These are phyloP conservation scores for Globomyces pollinis-pini DNA, from an alignment of 192 early-diverging fungal species.

Conservation along the genomic window DNA sequence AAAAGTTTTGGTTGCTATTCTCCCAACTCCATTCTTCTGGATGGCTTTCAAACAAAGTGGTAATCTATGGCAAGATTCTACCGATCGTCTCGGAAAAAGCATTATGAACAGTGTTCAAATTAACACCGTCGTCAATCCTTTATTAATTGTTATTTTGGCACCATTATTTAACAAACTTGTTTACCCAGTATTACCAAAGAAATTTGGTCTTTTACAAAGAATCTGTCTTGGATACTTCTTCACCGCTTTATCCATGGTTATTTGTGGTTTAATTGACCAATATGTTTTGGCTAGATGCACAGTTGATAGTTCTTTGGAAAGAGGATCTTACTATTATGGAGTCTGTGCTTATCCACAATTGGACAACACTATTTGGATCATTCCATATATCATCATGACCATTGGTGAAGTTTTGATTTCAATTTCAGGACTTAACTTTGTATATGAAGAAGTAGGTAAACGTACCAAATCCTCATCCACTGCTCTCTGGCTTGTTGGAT, in stretches of 20 bases:
- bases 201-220: conserved; percentile 42
- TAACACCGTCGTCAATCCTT: conserved; percentile 34
- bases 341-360: conserved; percentile 14
- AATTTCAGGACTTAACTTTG: conserved; percentile 56
- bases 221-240: conserved; percentile 50
- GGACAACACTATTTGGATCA: conserved; percentile 12
- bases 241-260: conserved; percentile 35
- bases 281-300: conserved; percentile 23
- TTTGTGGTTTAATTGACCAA: conserved; percentile 24
- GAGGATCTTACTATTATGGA: conserved; percentile 10
- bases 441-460: conserved; percentile 57
- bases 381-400: conserved; percentile 49
- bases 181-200: conserved; percentile 44
- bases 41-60: conserved; percentile 34
- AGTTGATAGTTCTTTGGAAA: conserved; percentile 4
- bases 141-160: conserved; percentile 45
- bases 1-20: conserved; percentile 21
- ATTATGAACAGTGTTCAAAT: conserved; percentile 4
- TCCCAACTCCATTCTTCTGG: conserved; percentile 29
- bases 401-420: conserved; percentile 51
- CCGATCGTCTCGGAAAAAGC: conserved; percentile 22
- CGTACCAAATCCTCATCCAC: conserved; percentile 46
- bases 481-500: conserved; percentile 49
- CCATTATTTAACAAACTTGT: conserved; percentile 42
- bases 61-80: conserved; percentile 23